These are phyloP conservation scores for Parasitella parasitica DNA, from an alignment of 371 early-diverging fungal species.

Conservation along the genomic window DNA sequence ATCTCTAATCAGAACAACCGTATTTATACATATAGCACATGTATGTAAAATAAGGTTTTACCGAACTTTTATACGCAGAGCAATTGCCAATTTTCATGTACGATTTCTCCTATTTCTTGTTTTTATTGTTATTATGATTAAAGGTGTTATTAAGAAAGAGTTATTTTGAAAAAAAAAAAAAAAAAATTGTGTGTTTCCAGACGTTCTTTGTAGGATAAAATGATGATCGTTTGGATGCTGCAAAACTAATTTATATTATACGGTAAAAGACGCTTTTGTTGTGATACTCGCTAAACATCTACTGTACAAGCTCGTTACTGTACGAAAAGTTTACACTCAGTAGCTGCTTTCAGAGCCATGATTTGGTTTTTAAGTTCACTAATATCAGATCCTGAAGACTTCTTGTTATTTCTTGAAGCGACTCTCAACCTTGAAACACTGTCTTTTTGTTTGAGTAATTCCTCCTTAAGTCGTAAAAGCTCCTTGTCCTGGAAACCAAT, in stretches of 20 bases:
- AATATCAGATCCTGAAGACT: conserved; percentile 34
- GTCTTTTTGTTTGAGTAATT: conserved; percentile 65
- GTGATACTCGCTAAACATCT: neutral
- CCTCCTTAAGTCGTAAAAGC: conserved; percentile 58
- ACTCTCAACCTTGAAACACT: conserved; percentile 70
- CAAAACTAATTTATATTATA: neutral
- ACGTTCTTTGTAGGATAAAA: neutral
- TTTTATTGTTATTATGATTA: no score
- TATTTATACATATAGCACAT: no score
- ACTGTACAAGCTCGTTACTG: conserved; percentile 2
- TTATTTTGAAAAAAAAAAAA: neutral
- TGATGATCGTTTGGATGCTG: no score
- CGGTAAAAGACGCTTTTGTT: neutral
- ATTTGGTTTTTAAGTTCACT: conserved; percentile 54
- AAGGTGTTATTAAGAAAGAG: no score
- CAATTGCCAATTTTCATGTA: no score
- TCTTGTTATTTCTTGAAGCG: conserved; percentile 27
- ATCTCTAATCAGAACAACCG: no score
- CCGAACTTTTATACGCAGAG: neutral
- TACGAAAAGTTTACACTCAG: conserved; percentile 29
- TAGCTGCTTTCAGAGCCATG: conserved; percentile 45
- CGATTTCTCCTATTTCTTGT: no score
- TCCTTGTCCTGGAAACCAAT: conserved; percentile 63
- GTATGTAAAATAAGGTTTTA: neutral
- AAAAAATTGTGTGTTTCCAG: neutral